These are phyloP conservation scores for Carex cristatella DNA, from an alignment of 176 grass and related monocot species.

Conservation along the genomic window DNA sequence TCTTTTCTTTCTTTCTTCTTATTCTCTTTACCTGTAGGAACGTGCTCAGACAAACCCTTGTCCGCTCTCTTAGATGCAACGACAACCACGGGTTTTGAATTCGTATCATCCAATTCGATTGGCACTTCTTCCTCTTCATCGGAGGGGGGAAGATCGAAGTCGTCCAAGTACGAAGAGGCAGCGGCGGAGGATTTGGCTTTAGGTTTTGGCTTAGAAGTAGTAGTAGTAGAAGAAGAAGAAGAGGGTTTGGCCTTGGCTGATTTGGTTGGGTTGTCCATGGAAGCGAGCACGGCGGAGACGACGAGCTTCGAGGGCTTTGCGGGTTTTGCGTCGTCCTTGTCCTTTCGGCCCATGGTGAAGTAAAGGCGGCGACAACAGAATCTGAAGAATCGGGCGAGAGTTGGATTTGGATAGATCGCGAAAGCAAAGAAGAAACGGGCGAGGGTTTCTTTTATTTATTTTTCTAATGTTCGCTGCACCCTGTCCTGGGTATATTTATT, in stretches of 20 bases:
- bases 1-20: slow-evolving; percentile 92
- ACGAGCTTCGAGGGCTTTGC: slow-evolving; percentile 44
- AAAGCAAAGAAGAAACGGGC: too few species aligned
- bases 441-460: too few species aligned
- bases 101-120: slow-evolving; percentile 15
- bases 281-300: slow-evolving; percentile 87
- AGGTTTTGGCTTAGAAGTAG: slow-evolving; percentile 24
- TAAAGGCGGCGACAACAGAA: slow-evolving; percentile 3
- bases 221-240: not conserved
- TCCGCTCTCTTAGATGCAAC: slow-evolving; percentile 4
- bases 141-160: slow-evolving; percentile 74
- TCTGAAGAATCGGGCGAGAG: too few species aligned
- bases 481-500: too few species aligned
- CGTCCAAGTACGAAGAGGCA: slow-evolving; percentile 58
- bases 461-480: too few species aligned
- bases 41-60: not conserved
- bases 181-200: slow-evolving; percentile 47
- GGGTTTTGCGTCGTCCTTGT: slow-evolving; percentile 6
- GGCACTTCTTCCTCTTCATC: slow-evolving; percentile 61
- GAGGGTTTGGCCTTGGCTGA: slow-evolving; percentile 34
- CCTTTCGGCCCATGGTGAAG: slow-evolving; percentile 61
- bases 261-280: slow-evolving; percentile 56
- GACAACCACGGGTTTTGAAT: slow-evolving; percentile 2
- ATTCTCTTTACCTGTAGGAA: slow-evolving; percentile 46
- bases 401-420: too few species aligned